Evolutionary conservation across 179 eudicot genomes (phyloP).

Genomic region (Beta macrorhiza): DNA sequence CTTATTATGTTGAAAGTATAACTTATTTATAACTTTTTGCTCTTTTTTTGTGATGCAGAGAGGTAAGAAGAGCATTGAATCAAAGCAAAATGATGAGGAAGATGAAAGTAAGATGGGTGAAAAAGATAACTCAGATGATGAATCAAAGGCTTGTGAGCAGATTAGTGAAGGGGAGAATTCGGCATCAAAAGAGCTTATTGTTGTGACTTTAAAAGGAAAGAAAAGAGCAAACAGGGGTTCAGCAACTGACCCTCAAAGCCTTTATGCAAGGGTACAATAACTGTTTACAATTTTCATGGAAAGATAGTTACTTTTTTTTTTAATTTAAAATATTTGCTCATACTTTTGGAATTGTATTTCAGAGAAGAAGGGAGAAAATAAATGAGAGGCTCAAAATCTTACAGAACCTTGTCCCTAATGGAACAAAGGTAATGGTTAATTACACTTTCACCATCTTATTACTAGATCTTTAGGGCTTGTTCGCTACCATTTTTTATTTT

Average conservation of each 20-base stretch:
- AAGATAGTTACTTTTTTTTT: neutral
- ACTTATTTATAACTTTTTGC: too few species aligned
- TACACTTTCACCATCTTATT: neutral
- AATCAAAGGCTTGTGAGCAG: slow-evolving; percentile 44
- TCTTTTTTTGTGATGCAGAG: slow-evolving; percentile 28
- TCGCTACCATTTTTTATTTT: too few species aligned
- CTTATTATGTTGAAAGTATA: too few species aligned
- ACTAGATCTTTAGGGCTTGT: too few species aligned
- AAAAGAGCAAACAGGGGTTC: slow-evolving; percentile 66
- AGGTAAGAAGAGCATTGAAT: slow-evolving; percentile 29
- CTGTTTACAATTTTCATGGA: too few species aligned
- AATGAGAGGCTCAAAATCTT: slow-evolving; percentile 62
- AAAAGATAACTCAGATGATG: slow-evolving; percentile 45
- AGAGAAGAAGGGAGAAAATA: slow-evolving; percentile 77
- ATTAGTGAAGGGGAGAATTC: slow-evolving; percentile 31
- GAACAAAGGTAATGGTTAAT: slow-evolving; percentile 55
- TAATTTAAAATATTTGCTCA: neutral
- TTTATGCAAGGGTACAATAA: slow-evolving; percentile 68
- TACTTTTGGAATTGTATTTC: slow-evolving; percentile 18
- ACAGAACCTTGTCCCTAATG: slow-evolving; percentile 76
- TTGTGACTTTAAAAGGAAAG: slow-evolving; percentile 30
- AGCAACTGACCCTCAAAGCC: slow-evolving; percentile 88
- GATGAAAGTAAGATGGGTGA: slow-evolving; percentile 20
- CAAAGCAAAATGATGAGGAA: slow-evolving; percentile 21
- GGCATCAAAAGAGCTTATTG: slow-evolving; percentile 4